phyloP scores from a whole-genome alignment of 2,329 filamentous ascomycete species.

The Thelonectria discophora region DNA sequence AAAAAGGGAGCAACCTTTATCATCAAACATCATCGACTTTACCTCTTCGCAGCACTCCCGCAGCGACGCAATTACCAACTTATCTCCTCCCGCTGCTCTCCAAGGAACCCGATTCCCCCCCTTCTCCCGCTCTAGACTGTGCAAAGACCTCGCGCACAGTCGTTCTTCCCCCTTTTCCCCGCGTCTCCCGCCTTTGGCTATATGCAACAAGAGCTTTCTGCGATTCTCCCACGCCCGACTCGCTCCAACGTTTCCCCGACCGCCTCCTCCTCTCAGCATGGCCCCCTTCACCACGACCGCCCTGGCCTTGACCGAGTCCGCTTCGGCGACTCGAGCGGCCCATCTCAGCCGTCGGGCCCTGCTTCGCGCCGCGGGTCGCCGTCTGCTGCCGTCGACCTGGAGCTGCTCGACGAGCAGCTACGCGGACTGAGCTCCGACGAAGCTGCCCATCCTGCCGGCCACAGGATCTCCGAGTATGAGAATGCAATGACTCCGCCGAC shows the following conservation, averaged over 20 bases:
- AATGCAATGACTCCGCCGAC: slow-evolving; percentile 61
- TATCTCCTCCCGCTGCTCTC: slow-evolving; percentile 17
- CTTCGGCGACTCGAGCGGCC: slow-evolving; percentile 46
- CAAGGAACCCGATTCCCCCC: slow-evolving; percentile 19
- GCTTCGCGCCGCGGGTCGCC: slow-evolving; percentile 40
- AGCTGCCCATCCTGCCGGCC: slow-evolving; percentile 52
- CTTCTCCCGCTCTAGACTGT: slow-evolving; percentile 55
- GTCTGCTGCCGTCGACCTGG: slow-evolving; percentile 51
- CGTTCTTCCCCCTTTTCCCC: slow-evolving; percentile 43
- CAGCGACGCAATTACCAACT: slow-evolving; percentile 30
- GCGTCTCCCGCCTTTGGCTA: slow-evolving; percentile 57
- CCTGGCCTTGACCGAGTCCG: slow-evolving; percentile 48
- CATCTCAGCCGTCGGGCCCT: slow-evolving; percentile 49
- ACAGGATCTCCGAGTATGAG: slow-evolving; percentile 69
- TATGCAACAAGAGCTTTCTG: slow-evolving; percentile 70
- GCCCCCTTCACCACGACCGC: slow-evolving; percentile 58
- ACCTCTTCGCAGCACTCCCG: slow-evolving; percentile 24
- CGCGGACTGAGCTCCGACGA: slow-evolving; percentile 59
- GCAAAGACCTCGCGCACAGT: slow-evolving; percentile 62
- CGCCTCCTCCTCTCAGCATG: slow-evolving; percentile 62
- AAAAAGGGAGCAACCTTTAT: slow-evolving; percentile 38
- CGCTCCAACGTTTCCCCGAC: slow-evolving; percentile 49
- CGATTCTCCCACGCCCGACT: slow-evolving; percentile 55
- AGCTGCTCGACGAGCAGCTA: slow-evolving; percentile 60
- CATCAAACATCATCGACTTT: slow-evolving; percentile 19